Percentiles rank a stretch among this genome's conserved stretches.
Conservation (phyloP, 805 yeast species). For the Cyberlindnera xylosilytica region DNA sequence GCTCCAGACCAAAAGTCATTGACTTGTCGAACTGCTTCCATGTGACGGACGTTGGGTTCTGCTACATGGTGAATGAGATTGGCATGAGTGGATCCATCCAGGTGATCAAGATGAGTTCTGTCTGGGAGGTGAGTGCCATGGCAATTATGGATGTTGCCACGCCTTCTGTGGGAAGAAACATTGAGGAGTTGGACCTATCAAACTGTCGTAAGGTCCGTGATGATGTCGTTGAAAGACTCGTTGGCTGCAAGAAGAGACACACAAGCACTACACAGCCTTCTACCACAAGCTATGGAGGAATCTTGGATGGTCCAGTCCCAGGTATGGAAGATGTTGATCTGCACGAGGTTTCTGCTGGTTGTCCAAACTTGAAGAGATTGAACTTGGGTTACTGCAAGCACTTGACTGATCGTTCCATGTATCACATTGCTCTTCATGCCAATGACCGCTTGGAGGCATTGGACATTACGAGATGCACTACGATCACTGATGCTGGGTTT, state of each 20-base stretch:
- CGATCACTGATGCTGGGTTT: constrained; percentile 74
- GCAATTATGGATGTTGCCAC: constrained; percentile 76
- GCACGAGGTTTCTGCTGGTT: constrained; percentile 41
- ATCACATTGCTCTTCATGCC: constrained; percentile 59
- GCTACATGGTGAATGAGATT: constrained; percentile 64
- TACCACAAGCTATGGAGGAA: neutral
- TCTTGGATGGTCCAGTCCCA: constrained; percentile 26
- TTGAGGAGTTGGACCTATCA: constrained; percentile 61
- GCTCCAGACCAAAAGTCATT: constrained; percentile 58
- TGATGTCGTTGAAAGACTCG: constrained; percentile 63
- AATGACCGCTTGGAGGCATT: constrained; percentile 50
- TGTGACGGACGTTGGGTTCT: constrained; percentile 71
- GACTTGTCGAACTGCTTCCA: constrained; percentile 75
- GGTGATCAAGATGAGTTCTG: constrained; percentile 57
- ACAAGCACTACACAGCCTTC: neutral
- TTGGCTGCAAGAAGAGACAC: constrained; percentile 45
- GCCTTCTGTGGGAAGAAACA: constrained; percentile 56
- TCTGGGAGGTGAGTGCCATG: constrained; percentile 79
- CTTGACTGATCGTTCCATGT: constrained; percentile 65
- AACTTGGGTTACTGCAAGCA: constrained; percentile 74
- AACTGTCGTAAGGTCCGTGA: constrained; percentile 75
- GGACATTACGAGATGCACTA: constrained; percentile 71
- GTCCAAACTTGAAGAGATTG: constrained; percentile 51
- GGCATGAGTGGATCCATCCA: constrained; percentile 62
- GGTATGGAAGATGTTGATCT: constrained; percentile 29